These are phyloP conservation scores for Fusarium sp. DNA, from an alignment of 2,329 filamentous ascomycete genomes.

Conservation along the genomic window DNA sequence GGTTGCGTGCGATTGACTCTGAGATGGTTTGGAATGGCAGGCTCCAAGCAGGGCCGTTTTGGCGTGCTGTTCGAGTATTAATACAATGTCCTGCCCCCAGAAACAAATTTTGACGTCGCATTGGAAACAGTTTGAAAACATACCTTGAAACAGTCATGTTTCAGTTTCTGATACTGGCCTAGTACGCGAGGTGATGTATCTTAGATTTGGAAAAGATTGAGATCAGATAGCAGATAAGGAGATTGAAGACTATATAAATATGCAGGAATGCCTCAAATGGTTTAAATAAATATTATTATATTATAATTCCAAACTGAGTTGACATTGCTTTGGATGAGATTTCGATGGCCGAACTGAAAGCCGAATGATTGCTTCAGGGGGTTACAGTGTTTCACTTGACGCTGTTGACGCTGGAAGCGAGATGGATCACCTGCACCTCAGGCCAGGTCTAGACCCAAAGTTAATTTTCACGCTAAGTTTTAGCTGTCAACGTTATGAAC, in stretches of 20 bases:
- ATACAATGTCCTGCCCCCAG: accelerated
- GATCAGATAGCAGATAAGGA: accelerated
- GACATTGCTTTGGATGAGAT: neutral
- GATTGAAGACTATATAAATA: neutral
- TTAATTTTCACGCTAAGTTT: accelerated
- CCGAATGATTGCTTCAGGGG: accelerated
- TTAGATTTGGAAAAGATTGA: neutral
- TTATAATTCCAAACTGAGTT: too few species aligned
- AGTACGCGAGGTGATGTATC: neutral
- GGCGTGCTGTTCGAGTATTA: neutral
- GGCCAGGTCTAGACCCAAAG: neutral
- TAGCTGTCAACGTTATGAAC: neutral
- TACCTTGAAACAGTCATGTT: neutral
- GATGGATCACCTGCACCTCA: neutral
- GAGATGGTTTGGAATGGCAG: neutral
- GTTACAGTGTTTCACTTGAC: neutral
- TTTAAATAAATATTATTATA: neutral
- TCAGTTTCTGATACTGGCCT: neutral
- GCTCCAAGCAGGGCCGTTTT: accelerated
- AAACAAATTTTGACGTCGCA: neutral
- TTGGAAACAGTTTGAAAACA: neutral
- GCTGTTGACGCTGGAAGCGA: neutral
- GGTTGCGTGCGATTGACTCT: neutral
- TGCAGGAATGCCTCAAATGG: accelerated
- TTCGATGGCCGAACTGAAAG: too few species aligned